Base-by-base conservation (phyloP, 129 eudicot genomes). In the Lactuca sativa region DNA sequence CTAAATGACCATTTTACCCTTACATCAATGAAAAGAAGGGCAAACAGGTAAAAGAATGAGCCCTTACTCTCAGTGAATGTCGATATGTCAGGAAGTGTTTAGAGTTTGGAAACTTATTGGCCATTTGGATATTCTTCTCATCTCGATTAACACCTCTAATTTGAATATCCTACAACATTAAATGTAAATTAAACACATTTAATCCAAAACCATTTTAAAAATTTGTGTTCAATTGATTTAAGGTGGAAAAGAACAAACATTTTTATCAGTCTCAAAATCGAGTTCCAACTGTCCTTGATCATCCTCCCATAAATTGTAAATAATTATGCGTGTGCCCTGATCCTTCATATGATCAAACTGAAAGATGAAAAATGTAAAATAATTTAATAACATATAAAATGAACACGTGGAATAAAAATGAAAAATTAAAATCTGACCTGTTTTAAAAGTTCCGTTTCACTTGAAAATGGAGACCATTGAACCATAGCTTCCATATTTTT, bases 251-350 rank as follows among this genome's bases (percentile, higher is more conserved):
- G 32, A 44, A 73, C 80, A 48, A 74, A 93, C 98, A 64, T 85
- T 77, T 57, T 75, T 83, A 78, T 85, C 97, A 33, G 88, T 57
- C n/a, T 87, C 95, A 56, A 90, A 93, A 82, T 93, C 98, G 69
- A 89, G 90, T 74, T 93, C 98, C 57, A 89, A 64, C 43, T 77
- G 92, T 62, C 97, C 98, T 78, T 93, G 91, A 66, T 90, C 98
- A 82, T 93, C 97, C 77, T 93, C 97, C 97, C 98, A 93, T 47
- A 93, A 82, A 85, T 93, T 93, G 86, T 89, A 93, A 48, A 93
- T 80, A 65, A 93, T 77, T 75, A 93, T 76, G 36, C 88, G 86
- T 1, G 97, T 93, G 34, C 98, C 98, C 44, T 83, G 98, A 74
- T 87, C 90, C 67, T 82, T 80, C 86, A 93, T 86, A 54, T 75